Conservation (phyloP, 2,329 filamentous ascomycete genomes). For the Capronia americana region DNA sequence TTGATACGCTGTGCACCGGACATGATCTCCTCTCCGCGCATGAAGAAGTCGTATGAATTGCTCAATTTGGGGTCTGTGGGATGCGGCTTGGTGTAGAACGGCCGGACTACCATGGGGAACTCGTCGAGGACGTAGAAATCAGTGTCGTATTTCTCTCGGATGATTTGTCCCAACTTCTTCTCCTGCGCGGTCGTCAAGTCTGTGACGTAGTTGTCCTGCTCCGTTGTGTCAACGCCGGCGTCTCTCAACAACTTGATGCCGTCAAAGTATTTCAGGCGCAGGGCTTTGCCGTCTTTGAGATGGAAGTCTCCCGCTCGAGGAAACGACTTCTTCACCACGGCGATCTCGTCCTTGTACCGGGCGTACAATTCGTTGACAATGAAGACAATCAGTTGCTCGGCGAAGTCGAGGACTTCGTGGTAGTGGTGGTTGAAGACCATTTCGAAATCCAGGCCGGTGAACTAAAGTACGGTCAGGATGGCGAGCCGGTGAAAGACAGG, state of each 20-base stretch:
- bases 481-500: constrained; percentile 9
- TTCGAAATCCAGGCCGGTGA: constrained; percentile 60
- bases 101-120: constrained; percentile 85
- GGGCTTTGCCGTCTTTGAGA: constrained; percentile 56
- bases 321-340: constrained; percentile 56
- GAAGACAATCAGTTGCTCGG: constrained; percentile 57
- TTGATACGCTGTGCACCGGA: constrained; percentile 72
- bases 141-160: constrained; percentile 86
- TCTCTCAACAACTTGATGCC: constrained; percentile 56
- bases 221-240: constrained; percentile 57
- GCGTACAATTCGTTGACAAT: constrained; percentile 55
- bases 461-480: constrained; percentile 45
- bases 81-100: constrained; percentile 90
- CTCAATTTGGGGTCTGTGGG: constrained; percentile 69
- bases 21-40: constrained; percentile 73
- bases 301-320: constrained; percentile 59
- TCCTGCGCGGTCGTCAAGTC: constrained; percentile 58
- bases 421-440: constrained; percentile 58
- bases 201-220: constrained; percentile 56
- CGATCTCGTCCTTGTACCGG: constrained; percentile 54
- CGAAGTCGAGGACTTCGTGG: constrained; percentile 58
- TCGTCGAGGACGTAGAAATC: constrained; percentile 98
- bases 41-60: constrained; percentile 74
- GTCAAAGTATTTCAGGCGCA: constrained; percentile 58
- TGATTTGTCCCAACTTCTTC: constrained; percentile 79